A percentile compares a stretch with the other conserved stretches of the same genome.
phyloP scores from a whole-genome alignment of 1,284 basidiomycete genomes.

The Leccinum pseudoinsigne region DNA sequence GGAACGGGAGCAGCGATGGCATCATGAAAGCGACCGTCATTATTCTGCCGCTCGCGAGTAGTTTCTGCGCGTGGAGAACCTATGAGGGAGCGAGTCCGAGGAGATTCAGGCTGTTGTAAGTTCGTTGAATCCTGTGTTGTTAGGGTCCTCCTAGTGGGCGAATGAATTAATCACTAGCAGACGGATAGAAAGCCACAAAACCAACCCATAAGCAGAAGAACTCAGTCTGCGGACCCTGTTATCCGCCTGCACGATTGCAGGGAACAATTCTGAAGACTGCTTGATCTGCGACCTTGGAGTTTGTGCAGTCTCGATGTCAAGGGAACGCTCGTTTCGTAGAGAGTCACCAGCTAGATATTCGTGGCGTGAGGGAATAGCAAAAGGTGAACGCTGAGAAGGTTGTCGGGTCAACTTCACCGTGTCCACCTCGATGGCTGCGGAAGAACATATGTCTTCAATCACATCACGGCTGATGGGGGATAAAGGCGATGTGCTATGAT shows the following conservation, averaged over 20 bases:
- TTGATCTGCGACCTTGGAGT: neutral
- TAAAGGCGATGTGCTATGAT: slow-evolving; percentile 12
- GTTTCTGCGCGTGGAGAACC: slow-evolving; percentile 7
- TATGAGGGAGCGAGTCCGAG: slow-evolving; percentile 3
- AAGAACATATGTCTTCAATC: slow-evolving; percentile 20
- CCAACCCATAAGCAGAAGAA: slow-evolving; percentile 12
- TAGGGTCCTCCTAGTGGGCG: slow-evolving; percentile 1
- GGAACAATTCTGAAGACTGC: neutral
- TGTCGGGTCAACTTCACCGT: neutral
- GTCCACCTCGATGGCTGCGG: slow-evolving; percentile 4
- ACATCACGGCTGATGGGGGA: slow-evolving; percentile 20
- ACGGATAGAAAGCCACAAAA: neutral
- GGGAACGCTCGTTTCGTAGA: neutral
- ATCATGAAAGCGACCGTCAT: neutral
- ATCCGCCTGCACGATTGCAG: neutral
- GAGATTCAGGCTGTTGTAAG: neutral
- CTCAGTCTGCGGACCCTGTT: slow-evolving; percentile 7
- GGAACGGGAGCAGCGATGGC: slow-evolving; percentile 2
- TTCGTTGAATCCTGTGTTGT: neutral
- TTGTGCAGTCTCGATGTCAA: neutral
- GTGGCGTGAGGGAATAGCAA: neutral
- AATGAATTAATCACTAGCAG: slow-evolving; percentile 6
- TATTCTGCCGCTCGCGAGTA: neutral
- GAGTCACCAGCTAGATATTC: neutral
- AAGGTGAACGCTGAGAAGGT: neutral